Evolutionary conservation across 164 flowering plant genomes (phyloP), one percentile per base, ranked within the genome.

Genomic region (Protea cynaroides): DNA sequence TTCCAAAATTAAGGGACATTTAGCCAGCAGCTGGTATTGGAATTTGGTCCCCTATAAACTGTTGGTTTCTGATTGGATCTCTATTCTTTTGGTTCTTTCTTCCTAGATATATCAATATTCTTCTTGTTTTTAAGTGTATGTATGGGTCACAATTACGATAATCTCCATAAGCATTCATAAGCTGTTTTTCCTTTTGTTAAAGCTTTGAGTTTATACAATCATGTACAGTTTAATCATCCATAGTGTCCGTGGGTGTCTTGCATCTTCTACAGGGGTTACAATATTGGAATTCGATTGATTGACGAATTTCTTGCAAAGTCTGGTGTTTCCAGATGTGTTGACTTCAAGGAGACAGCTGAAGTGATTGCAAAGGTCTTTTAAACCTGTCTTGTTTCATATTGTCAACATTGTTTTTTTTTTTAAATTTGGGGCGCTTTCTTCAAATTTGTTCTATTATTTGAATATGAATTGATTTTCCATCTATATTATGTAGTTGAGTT

Each of bases 281-380:
- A 93, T 75, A 90, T 93, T 79, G 98, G 98, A 72, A 79, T 90
- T 63, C 83, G 97, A 52, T 75, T 93, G 62, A 78, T 90, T 66
- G 98, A 93, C 66, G 98, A 88, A 66, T 93, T 93, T 71, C 81
- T 93, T n/a, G 98, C 97, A 7, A 93, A 88, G 79, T 93, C 98
- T 8, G 83, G 84, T 74, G 85, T 93, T 55, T 76, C 91, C 7
- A 84, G 96, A 73, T 93, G 98, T 73, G 88, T 86, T 29, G 96
- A 93, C 74, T 93, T 93, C 80, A 90, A 79, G 81, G 98, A 92
- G 73, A 90, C 98, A 11, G 94, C 97, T 75, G 97, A 93, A 70
- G 87, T 83, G 21, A 90, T 93, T 75, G 98, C 98, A 56, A 93
- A 93, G 97, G 98, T 93, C 47, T 51, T 52, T 49, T 60, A 18